A percentile compares a stretch with the other conserved stretches of the same genome.
Evolutionary conservation across 306 rosid genomes (phyloP).

Genomic region (Glycyrrhiza uralensis): DNA sequence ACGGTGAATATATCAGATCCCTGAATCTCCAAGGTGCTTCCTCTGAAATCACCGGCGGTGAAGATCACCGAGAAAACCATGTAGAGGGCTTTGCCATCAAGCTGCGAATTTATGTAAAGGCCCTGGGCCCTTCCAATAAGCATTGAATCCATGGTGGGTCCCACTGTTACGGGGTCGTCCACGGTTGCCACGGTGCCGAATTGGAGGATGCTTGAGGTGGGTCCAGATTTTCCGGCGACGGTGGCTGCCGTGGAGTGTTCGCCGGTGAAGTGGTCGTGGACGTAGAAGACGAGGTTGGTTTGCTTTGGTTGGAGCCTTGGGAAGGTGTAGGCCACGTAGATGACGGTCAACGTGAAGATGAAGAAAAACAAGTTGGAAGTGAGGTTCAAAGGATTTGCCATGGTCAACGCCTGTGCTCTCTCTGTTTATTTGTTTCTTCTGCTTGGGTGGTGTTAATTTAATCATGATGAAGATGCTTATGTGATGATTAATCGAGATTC

Average conservation of each 20-base stretch:
- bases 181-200: slow-evolving; percentile 57
- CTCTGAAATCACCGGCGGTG: slow-evolving; percentile 45
- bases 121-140: slow-evolving; percentile 65
- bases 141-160: slow-evolving; percentile 38
- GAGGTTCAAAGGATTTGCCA: slow-evolving; percentile 36
- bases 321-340: slow-evolving; percentile 42
- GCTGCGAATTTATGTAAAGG: slow-evolving; percentile 47
- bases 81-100: slow-evolving; percentile 48
- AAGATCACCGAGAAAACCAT: slow-evolving; percentile 56
- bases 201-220: slow-evolving; percentile 40
- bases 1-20: slow-evolving; percentile 41
- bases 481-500: slow-evolving; percentile 7
- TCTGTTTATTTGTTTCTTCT: neutral
- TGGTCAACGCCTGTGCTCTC: slow-evolving; percentile 9
- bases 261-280: slow-evolving; percentile 64
- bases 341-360: slow-evolving; percentile 38
- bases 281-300: slow-evolving; percentile 58
- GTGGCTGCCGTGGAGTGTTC: slow-evolving; percentile 41
- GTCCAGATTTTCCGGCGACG: slow-evolving; percentile 44
- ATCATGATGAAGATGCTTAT: slow-evolving; percentile 17
- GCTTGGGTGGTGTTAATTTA: neutral
- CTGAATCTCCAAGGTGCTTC: slow-evolving; percentile 62
- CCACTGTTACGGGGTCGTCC: slow-evolving; percentile 54
- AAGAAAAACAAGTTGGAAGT: slow-evolving; percentile 39
- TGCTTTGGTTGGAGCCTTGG: slow-evolving; percentile 39